These are phyloP conservation scores for Omphalea diandra DNA, from an alignment of 441 rosid species.

Conservation along the genomic window DNA sequence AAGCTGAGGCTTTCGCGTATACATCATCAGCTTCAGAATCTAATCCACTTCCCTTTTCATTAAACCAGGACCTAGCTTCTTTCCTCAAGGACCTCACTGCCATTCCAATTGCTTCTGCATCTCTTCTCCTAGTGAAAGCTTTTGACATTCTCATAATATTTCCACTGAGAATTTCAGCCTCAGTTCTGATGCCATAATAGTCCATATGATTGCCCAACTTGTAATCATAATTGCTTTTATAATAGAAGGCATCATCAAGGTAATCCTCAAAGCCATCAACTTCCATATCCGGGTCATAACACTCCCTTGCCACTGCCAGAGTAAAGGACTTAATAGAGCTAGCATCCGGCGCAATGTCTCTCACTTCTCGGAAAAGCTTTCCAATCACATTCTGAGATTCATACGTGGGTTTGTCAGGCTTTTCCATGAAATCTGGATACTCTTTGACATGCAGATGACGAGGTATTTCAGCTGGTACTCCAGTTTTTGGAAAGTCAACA, in stretches of 20 bases:
- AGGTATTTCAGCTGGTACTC: conserved; percentile 83
- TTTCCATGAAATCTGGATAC: conserved; percentile 94
- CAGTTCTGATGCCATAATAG: conserved; percentile 78
- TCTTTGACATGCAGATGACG: conserved; percentile 48
- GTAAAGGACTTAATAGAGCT: conserved; percentile 48
- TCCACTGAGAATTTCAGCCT: conserved; percentile 85
- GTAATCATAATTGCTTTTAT: conserved; percentile 62
- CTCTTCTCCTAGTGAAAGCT: conserved; percentile 63
- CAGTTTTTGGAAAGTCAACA: conserved; percentile 91
- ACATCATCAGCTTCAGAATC: conserved; percentile 32
- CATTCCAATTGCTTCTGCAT: conserved; percentile 53
- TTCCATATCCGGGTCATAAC: conserved; percentile 75
- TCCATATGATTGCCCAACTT: conserved; percentile 81
- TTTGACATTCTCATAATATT: conserved; percentile 68
- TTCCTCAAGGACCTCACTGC: conserved; percentile 67
- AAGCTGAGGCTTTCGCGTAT: conserved; percentile 84
- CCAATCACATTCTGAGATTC: conserved; percentile 65
- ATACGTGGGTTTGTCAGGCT: conserved; percentile 65
- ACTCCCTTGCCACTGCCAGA: conserved; percentile 40
- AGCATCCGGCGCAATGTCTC: conserved; percentile 47
- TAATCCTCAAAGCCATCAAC: conserved; percentile 64
- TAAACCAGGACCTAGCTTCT: conserved; percentile 78
- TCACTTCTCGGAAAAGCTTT: conserved; percentile 76
- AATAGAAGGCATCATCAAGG: conserved; percentile 50
- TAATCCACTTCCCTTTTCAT: conserved; percentile 21